Evolutionary conservation across 2,329 filamentous ascomycete species (phyloP).

Genomic region (Alternaria atra): DNA sequence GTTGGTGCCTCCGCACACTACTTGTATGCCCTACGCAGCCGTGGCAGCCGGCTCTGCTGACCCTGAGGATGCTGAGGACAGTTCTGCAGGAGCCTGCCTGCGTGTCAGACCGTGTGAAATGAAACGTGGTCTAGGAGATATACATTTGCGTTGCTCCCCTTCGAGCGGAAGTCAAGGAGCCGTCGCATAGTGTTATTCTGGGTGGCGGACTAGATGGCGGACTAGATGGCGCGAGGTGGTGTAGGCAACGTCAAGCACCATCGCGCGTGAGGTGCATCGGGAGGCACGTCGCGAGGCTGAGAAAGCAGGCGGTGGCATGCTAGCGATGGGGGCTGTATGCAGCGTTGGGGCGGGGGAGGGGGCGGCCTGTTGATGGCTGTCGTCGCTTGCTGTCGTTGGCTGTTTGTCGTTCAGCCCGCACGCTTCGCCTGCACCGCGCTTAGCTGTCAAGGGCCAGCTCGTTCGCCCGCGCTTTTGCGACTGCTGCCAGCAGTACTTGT

Average conservation of each 20-base stretch:
- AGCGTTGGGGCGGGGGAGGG: too few species aligned
- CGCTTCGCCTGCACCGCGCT: too few species aligned
- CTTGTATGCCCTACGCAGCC: constrained; percentile 16
- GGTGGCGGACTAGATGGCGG: too few species aligned
- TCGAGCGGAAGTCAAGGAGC: neutral
- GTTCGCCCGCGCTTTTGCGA: constrained; percentile 4
- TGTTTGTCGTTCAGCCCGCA: neutral
- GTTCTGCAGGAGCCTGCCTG: too few species aligned
- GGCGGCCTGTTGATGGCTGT: too few species aligned
- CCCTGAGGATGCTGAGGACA: too few species aligned
- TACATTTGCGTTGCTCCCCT: constrained; percentile 3
- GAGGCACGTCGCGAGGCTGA: constrained; percentile 12
- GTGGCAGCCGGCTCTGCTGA: neutral
- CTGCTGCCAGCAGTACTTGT: constrained; percentile 13
- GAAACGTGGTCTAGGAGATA: neutral
- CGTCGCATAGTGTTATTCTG: constrained; percentile 9
- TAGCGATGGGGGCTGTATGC: too few species aligned
- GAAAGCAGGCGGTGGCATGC: neutral
- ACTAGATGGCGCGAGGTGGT: too few species aligned
- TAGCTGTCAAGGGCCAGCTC: neutral
- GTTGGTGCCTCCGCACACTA: constrained; percentile 21
- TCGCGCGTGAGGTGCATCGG: neutral
- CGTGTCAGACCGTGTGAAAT: neutral
- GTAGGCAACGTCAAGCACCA: too few species aligned
- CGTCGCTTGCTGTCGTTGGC: neutral